These are phyloP conservation scores for Stromatinia cepivora DNA, from an alignment of 2,329 filamentous ascomycete genomes.

Conservation along the genomic window DNA sequence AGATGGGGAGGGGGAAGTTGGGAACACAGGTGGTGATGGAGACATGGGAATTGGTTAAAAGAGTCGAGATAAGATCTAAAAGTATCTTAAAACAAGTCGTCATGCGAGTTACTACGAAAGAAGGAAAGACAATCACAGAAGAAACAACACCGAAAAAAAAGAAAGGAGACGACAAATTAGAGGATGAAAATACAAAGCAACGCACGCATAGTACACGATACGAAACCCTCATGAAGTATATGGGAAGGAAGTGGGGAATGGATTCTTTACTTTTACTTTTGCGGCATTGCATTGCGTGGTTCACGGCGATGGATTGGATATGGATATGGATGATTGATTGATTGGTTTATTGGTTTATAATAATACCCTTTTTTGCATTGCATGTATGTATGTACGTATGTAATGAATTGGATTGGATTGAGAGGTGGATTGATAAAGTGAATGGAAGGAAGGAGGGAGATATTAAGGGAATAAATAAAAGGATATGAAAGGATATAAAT, in stretches of 20 bases:
- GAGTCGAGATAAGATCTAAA: neutral
- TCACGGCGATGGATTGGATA: neutral
- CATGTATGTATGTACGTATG: neutral
- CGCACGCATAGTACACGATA: neutral
- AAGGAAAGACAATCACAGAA: neutral
- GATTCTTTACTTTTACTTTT: neutral
- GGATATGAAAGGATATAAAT: no score
- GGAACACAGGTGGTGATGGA: neutral
- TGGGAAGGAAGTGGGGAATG: neutral
- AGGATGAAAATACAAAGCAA: neutral
- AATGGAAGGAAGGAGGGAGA: no score
- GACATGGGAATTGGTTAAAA: neutral
- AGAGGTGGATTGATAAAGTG: no score
- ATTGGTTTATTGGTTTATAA: neutral
- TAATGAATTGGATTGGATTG: no score
- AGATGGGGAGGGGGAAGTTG: no score
- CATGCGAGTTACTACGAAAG: neutral
- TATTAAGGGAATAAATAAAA: no score
- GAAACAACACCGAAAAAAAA: neutral
- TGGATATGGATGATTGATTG: no score
- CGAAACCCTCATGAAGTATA: neutral
- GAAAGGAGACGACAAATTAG: neutral
- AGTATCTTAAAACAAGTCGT: neutral
- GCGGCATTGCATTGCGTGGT: neutral
- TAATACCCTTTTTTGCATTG: neutral